Percentiles rank a stretch among this genome's conserved stretches.
phyloP scores from a whole-genome alignment of 2,329 filamentous ascomycete species.

The Mollisia scopiformis region DNA sequence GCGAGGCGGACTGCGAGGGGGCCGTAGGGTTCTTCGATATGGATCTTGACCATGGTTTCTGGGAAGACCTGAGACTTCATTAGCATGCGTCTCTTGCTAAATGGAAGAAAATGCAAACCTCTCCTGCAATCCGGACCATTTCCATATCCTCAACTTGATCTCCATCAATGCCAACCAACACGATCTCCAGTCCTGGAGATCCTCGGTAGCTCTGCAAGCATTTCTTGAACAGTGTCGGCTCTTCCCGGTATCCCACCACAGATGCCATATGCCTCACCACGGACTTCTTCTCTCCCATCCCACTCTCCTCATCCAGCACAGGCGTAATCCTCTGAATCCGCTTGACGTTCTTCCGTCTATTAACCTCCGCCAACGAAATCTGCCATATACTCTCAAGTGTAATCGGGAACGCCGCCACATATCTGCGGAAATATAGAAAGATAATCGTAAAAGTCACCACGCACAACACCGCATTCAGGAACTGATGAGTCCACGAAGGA shows the following conservation, averaged over 20 bases:
- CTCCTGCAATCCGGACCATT: constrained; percentile 22
- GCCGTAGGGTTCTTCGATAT: constrained; percentile 21
- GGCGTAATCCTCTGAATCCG: constrained; percentile 11
- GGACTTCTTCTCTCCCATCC: constrained; percentile 8
- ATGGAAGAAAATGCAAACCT: background rate
- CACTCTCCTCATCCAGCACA: constrained; percentile 17
- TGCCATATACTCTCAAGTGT: constrained; percentile 24
- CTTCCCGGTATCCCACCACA: constrained; percentile 23
- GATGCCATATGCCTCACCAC: constrained; percentile 19
- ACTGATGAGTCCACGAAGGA: constrained; percentile 5
- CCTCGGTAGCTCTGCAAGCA: constrained; percentile 21
- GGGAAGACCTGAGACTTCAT: constrained; percentile 17
- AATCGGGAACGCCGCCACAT: constrained; percentile 15
- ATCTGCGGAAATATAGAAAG: constrained; percentile 16
- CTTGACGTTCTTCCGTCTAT: constrained; percentile 18
- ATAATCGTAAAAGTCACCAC: constrained; percentile 14
- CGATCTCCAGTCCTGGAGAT: constrained; percentile 17
- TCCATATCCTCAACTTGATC: constrained; percentile 22
- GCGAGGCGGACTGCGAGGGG: constrained; percentile 19
- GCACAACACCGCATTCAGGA: constrained; percentile 16
- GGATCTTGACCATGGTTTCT: constrained; percentile 17
- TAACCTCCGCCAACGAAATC: constrained; percentile 20
- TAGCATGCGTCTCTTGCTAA: background rate
- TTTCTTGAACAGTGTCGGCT: constrained; percentile 17
- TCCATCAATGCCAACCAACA: constrained; percentile 22